phyloP scores from a whole-genome alignment of 495 filamentous ascomycete species.

The Penicillium herquei region DNA sequence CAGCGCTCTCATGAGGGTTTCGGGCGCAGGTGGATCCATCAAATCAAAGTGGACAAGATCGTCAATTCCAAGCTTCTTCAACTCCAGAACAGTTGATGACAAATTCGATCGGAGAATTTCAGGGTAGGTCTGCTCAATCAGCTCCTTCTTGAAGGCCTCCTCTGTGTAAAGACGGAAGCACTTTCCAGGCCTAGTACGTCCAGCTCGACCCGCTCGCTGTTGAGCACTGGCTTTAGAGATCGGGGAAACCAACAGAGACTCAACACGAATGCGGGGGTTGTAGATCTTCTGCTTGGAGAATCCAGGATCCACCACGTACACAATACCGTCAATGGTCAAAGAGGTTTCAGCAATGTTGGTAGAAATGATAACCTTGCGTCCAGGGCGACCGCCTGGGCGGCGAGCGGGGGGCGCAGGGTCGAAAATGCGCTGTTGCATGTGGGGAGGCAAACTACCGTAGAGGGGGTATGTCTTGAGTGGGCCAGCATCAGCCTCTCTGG shows the following conservation, averaged over 20 bases:
- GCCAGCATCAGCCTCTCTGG: slow-evolving; percentile 84
- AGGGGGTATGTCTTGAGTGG: slow-evolving; percentile 89
- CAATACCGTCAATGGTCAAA: slow-evolving; percentile 97
- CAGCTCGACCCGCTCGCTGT: slow-evolving; percentile 96
- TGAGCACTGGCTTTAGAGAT: slow-evolving; percentile 99
- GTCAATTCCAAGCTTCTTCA: slow-evolving; percentile 95
- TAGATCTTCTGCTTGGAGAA: slow-evolving; percentile 99
- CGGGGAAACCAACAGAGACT: slow-evolving; percentile 91
- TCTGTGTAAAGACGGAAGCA: slow-evolving; percentile 98
- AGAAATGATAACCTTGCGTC: slow-evolving; percentile 91
- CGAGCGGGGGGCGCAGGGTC: slow-evolving; percentile 75
- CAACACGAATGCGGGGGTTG: slow-evolving; percentile 93
- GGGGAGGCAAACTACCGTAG: slow-evolving; percentile 88
- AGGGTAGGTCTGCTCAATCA: slow-evolving; percentile 94
- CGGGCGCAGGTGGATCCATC: slow-evolving; percentile 97
- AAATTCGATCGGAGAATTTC: slow-evolving; percentile 95
- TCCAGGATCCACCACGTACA: slow-evolving; percentile 97
- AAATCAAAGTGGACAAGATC: slow-evolving; percentile 98
- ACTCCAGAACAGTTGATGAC: slow-evolving; percentile 87
- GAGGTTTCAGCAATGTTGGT: slow-evolving; percentile 99
- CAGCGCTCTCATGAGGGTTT: slow-evolving; percentile 97
- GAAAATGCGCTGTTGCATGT: slow-evolving; percentile 94
- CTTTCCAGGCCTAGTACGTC: slow-evolving; percentile 95
- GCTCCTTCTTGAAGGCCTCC: slow-evolving; percentile 93
- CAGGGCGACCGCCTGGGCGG: slow-evolving; percentile 74